Percentiles rank a stretch among this genome's conserved stretches.
Conservation (phyloP, 257 asterid species). For the Osmanthus fragrans region DNA sequence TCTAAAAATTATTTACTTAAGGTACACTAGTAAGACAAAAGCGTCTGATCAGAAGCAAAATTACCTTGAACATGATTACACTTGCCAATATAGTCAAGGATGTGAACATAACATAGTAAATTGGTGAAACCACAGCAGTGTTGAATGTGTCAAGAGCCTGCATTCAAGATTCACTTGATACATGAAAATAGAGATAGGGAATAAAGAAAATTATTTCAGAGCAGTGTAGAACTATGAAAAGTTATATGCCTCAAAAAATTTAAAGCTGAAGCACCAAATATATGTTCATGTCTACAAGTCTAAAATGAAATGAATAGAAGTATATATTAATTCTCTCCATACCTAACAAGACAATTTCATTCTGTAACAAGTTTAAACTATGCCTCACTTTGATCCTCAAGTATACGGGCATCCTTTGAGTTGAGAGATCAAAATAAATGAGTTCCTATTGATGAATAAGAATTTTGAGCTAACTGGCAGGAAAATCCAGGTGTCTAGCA, state of each 20-base stretch:
- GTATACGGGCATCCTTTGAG: not conserved
- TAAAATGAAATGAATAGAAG: not conserved
- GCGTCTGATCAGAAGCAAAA: constrained; percentile 18
- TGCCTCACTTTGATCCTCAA: not conserved
- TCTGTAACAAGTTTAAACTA: not conserved
- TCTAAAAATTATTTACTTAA: not conserved
- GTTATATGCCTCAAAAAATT: not conserved
- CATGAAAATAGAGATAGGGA: constrained; percentile 18
- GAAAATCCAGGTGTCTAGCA: not conserved
- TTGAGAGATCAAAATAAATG: not conserved
- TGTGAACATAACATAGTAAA: constrained; percentile 46
- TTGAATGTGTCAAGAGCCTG: constrained; percentile 43
- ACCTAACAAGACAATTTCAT: not conserved
- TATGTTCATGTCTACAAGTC: not conserved
- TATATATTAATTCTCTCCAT: not conserved
- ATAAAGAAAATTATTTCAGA: not conserved
- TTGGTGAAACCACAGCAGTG: constrained; percentile 44
- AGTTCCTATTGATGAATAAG: not conserved
- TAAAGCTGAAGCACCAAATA: not conserved
- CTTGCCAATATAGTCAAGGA: constrained; percentile 44
- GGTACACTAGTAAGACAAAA: not conserved
- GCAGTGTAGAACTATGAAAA: not conserved
- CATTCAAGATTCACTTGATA: constrained; percentile 24
- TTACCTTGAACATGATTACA: constrained; percentile 51
- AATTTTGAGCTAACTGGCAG: not conserved